phyloP scores from a whole-genome alignment of 139 green algal species.

The Nannochloris sp. region DNA sequence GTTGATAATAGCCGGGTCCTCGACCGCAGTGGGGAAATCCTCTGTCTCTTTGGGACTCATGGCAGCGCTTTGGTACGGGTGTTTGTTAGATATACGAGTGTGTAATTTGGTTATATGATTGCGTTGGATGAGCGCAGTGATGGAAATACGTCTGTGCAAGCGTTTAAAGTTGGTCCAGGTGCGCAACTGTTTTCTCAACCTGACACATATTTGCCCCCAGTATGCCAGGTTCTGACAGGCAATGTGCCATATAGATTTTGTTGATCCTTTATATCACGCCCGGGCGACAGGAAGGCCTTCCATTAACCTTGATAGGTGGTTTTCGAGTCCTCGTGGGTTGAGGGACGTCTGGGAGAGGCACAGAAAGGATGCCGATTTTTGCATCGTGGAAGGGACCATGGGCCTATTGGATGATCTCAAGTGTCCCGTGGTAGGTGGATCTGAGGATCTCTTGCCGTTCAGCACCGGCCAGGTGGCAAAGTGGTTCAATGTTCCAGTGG shows the following conservation, averaged over 20 bases:
- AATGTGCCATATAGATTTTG: constrained; percentile 44
- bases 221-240: too few species aligned
- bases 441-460: constrained; percentile 19
- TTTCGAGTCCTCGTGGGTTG: constrained; percentile 49
- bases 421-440: constrained; percentile 38
- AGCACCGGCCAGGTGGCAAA: constrained; percentile 78
- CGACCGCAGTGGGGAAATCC: constrained; percentile 73
- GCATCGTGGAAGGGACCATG: constrained; percentile 70
- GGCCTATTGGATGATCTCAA: constrained; percentile 72
- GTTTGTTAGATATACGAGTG: not conserved
- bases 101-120: not conserved
- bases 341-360: constrained; percentile 31
- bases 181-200: not conserved
- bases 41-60: constrained; percentile 57
- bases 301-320: constrained; percentile 80
- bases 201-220: too few species aligned
- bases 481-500: constrained; percentile 62
- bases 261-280: constrained; percentile 61
- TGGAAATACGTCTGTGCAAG: constrained; percentile 51
- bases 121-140: constrained; percentile 21
- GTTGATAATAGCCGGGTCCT: constrained; percentile 64
- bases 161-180: constrained; percentile 72
- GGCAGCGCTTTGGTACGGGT: constrained; percentile 42
- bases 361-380: constrained; percentile 53
- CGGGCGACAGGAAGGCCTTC: constrained; percentile 55